Percentiles rank a stretch among this genome's conserved stretches.
Conservation (phyloP, 306 rosid species). For the Quillaja saponaria region DNA sequence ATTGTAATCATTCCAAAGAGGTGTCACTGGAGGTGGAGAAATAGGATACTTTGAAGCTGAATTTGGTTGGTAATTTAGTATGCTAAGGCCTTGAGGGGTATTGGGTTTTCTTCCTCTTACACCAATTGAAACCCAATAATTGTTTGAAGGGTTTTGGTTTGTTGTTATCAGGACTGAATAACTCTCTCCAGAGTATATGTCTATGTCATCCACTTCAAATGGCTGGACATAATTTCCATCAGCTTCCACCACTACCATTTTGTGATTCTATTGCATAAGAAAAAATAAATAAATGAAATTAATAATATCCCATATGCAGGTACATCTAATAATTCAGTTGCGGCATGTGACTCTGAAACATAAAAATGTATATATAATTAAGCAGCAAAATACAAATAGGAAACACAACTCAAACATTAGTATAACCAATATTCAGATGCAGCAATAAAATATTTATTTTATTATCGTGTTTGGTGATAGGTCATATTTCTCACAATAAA, state of each 20-base stretch:
- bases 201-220: slow-evolving; percentile 56
- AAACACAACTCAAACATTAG: too few relatives aligned
- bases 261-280: slow-evolving; percentile 92
- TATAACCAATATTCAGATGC: too few relatives aligned
- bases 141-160: slow-evolving; percentile 61
- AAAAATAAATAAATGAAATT: too few relatives aligned
- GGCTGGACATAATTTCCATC: slow-evolving; percentile 85
- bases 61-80: slow-evolving; percentile 59
- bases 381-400: too few relatives aligned
- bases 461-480: too few relatives aligned
- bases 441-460: slow-evolving; percentile 13
- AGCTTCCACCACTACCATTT: slow-evolving; percentile 75
- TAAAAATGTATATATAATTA: too few relatives aligned
- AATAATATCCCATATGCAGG: slow-evolving; percentile 59
- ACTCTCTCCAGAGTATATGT: slow-evolving; percentile 82
- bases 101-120: slow-evolving; percentile 68
- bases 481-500: too few relatives aligned
- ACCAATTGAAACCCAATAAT: slow-evolving; percentile 76
- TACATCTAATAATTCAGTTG: too few relatives aligned
- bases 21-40: slow-evolving; percentile 65
- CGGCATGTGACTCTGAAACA: too few relatives aligned
- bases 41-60: slow-evolving; percentile 56
- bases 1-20: slow-evolving; percentile 58
- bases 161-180: slow-evolving; percentile 74
- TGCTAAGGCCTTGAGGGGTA: slow-evolving; percentile 57